Conservation (phyloP, 202 grass and related monocot species). For the Brachypodium distachyon region DNA sequence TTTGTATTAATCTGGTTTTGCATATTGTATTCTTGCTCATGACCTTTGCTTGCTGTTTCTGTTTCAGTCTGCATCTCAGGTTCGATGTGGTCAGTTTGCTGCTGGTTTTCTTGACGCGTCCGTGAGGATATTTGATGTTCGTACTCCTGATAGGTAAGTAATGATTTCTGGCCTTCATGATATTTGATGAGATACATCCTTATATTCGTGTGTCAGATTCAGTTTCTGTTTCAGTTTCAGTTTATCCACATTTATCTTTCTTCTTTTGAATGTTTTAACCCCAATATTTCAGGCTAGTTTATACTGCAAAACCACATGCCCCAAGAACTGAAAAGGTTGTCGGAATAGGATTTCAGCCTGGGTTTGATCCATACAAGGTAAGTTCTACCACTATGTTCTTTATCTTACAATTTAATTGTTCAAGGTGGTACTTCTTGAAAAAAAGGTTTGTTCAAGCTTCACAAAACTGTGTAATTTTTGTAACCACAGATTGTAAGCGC, state of each 20-base stretch:
- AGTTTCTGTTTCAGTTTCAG: neutral
- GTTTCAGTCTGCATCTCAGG: constrained; percentile 77
- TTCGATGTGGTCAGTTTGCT: constrained; percentile 62
- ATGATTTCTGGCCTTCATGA: neutral
- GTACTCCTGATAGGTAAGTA: constrained; percentile 57
- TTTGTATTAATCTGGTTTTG: neutral
- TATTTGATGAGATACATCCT: constrained; percentile 13
- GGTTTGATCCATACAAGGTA: constrained; percentile 85
- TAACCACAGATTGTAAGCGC: constrained; percentile 73
- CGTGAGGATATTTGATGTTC: constrained; percentile 87
- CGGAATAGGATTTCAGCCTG: constrained; percentile 94
- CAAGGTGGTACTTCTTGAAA: neutral
- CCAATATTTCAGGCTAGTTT: constrained; percentile 49
- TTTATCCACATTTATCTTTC: neutral
- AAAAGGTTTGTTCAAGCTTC: constrained; percentile 23
- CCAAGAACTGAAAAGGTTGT: constrained; percentile 82
- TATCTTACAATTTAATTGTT: neutral
- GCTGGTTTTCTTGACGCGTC: constrained; percentile 83
- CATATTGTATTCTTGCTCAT: neutral
- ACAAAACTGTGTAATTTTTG: constrained; percentile 12
- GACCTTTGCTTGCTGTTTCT: constrained; percentile 28
- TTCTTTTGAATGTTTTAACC: neutral
- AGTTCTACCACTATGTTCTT: constrained; percentile 9
- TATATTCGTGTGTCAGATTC: neutral
- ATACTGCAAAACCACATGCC: constrained; percentile 62